These are phyloP conservation scores for Aegilops bicornis DNA, from an alignment of 176 grass and related monocot genomes.

Conservation along the genomic window DNA sequence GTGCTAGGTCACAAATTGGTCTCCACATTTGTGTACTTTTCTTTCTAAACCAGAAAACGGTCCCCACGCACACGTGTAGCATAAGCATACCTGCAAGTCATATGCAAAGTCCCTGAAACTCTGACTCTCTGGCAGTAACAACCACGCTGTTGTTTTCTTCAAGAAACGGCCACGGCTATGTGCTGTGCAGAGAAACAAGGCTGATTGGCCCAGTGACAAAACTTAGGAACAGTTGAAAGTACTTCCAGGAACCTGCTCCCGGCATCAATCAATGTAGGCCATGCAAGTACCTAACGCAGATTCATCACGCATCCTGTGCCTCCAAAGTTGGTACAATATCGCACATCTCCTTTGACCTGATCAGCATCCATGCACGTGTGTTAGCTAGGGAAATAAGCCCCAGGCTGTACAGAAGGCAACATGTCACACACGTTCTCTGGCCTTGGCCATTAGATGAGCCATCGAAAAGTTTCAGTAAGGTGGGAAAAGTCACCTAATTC, in stretches of 20 bases:
- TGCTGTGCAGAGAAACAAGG: constrained; percentile 25
- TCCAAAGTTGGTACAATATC: constrained; percentile 35
- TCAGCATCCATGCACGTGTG: constrained; percentile 15
- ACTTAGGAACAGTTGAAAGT: constrained; percentile 14
- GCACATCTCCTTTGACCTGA: constrained; percentile 30
- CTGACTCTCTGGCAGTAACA: background rate
- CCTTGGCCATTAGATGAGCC: constrained; percentile 13
- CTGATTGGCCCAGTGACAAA: background rate
- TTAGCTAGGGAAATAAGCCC: constrained; percentile 7
- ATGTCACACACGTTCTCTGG: constrained; percentile 12
- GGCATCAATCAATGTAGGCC: constrained; percentile 13
- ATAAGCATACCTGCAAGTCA: constrained; percentile 6
- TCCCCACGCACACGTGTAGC: background rate
- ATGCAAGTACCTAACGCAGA: constrained; percentile 32
- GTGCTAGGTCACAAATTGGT: background rate
- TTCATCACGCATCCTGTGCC: constrained; percentile 29
- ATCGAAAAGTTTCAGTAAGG: background rate
- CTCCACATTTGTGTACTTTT: background rate
- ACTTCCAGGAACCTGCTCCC: constrained; percentile 24
- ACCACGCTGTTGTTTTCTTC: constrained; percentile 13
- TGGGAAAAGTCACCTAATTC: constrained; percentile 1
- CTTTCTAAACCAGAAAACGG: background rate
- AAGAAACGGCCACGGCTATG: constrained; percentile 37
- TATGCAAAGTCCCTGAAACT: background rate
- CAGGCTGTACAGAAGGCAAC: background rate